These are phyloP conservation scores for Lophiostoma macrostomum DNA, from an alignment of 495 filamentous ascomycete genomes.

Conservation along the genomic window DNA sequence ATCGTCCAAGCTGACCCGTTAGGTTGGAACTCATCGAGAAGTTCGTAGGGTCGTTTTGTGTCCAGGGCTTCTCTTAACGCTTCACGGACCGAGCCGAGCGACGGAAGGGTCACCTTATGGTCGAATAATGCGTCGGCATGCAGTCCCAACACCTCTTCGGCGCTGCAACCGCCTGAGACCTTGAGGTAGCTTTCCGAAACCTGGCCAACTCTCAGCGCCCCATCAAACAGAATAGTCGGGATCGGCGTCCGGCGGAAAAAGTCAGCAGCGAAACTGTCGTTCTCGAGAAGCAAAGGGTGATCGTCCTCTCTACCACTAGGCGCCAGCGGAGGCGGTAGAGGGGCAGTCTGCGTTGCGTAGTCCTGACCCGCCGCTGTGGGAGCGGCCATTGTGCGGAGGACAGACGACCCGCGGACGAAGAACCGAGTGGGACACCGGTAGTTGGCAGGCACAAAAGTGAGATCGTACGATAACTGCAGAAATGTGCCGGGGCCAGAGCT, in stretches of 20 bases:
- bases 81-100: constrained; percentile 8
- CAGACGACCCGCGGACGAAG: no score
- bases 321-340: neutral
- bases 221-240: constrained; percentile 15
- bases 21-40: constrained; percentile 1
- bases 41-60: constrained; percentile 3
- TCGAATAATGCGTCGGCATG: constrained; percentile 16
- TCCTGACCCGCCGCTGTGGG: no score
- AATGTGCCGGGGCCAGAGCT: no score
- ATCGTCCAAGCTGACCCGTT: constrained; percentile 16
- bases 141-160: constrained; percentile 12
- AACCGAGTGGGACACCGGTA: no score
- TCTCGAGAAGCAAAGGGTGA: no score
- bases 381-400: no score
- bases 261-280: neutral
- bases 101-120: constrained; percentile 8
- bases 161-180: constrained; percentile 9
- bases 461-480: no score
- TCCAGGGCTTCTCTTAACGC: constrained; percentile 12
- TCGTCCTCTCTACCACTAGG: neutral
- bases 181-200: constrained; percentile 23
- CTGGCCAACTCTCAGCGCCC: constrained; percentile 4
- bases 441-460: no score
- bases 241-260: constrained; percentile 19
- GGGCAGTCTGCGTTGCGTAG: no score